Evolutionary conservation across 139 green algal species (phyloP), one percentile per base, ranked within the genome.

Genomic region (Choricystis sp.): DNA sequence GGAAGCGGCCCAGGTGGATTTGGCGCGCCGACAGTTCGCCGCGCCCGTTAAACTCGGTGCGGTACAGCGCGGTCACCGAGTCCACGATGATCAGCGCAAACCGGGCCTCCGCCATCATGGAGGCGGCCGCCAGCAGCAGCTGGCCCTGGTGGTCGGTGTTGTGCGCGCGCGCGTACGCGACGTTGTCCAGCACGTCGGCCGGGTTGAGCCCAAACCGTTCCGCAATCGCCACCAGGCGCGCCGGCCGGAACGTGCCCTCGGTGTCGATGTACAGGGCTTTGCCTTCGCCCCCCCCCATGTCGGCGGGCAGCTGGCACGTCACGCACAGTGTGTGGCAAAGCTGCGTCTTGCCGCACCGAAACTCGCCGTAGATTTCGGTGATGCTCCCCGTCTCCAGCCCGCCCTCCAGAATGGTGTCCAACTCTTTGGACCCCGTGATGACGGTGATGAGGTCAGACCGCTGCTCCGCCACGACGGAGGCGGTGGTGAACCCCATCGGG

Each of bases 221-320:
- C n/a, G 91, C 90, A 55, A 97, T 97, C 66, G 94, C 81, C 26
- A 83, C 67, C 19, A 97, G 66, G 1, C 91, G 75, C 63, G 94
- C 76, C 49, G 90, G 89, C 22, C 90, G 74, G 72, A 96, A 98
- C 3, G 89, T 96, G 56, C 89, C 91, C 72, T 98, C 91, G 14
- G 91, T 98, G 82, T 98, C 90, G 57, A 99, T 99, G 81, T 95
- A 98, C 65, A 99, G 78, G 3, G 83, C 89, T 72, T 97, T 97
- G 69, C 94, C 94, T 70, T 99, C 94, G 19, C 80, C 94, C 29
- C 94, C 94, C 20, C 94, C 94, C 67, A 90, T 80, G 31, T 94
- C 82, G 23, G 92, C 75, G 2, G 90, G 84, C 25, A 97, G 74
- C 90, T 94, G 77, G 76, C 88, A 95, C 3, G 88, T 96, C 1